Evolutionary conservation across 1,139 yeast genomes (phyloP).

Genomic region (Candida albicans): DNA sequence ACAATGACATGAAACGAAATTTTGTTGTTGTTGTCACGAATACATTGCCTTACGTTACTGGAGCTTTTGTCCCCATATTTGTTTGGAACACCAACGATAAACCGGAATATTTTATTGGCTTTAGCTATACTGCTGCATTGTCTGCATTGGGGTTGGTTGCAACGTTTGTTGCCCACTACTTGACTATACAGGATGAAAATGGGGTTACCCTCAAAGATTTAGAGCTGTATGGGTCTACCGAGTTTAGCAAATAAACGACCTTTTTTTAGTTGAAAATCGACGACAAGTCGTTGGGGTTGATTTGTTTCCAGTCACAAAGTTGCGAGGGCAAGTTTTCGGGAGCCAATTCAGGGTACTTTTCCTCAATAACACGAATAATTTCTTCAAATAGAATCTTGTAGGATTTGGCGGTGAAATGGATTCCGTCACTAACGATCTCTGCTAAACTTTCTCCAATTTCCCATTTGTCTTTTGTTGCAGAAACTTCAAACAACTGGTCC

Average conservation of each 20-base stretch:
- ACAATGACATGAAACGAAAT: conserved; percentile 51
- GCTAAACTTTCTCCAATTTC: conserved; percentile 17
- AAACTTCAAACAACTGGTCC: conserved; percentile 16
- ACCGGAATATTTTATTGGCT: conserved; percentile 51
- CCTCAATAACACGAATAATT: conserved; percentile 37
- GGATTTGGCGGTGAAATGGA: conserved; percentile 66
- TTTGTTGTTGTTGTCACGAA: conserved; percentile 52
- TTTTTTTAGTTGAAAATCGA: conserved; percentile 6
- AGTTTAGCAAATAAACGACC: not conserved
- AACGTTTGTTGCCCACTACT: conserved; percentile 31
- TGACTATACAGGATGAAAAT: conserved; percentile 33
- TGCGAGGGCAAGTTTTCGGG: conserved; percentile 36
- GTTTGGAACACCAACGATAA: conserved; percentile 52
- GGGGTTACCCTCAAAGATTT: not conserved
- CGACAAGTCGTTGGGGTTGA: conserved; percentile 17
- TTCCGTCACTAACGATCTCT: conserved; percentile 51
- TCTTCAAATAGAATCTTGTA: conserved; percentile 53
- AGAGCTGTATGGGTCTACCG: not conserved
- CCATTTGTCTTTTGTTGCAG: conserved; percentile 7
- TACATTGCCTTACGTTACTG: conserved; percentile 51
- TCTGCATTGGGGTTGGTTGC: conserved; percentile 39
- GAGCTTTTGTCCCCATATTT: conserved; percentile 48
- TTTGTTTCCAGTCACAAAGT: conserved; percentile 40
- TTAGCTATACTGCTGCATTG: conserved; percentile 49
- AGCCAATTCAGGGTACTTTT: conserved; percentile 47